These are phyloP conservation scores for Aquilaria sinensis DNA, from an alignment of 345 rosid species.

Conservation along the genomic window DNA sequence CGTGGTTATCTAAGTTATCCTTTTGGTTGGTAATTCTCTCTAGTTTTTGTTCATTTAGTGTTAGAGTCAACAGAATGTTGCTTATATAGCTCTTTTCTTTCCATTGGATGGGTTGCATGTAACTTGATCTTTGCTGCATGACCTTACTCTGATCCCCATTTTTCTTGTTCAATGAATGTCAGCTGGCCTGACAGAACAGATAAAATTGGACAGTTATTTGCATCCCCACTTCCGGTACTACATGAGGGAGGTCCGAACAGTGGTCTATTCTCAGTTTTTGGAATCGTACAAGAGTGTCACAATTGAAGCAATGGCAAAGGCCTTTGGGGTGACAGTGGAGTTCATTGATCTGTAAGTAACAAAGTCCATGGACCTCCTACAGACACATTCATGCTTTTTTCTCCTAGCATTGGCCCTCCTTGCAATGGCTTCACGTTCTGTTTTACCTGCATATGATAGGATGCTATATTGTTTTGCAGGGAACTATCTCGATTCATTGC, in stretches of 20 bases:
- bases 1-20: neutral
- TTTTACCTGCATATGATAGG: neutral
- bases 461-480: slow-evolving; percentile 30
- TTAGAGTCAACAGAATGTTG: neutral
- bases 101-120: no score
- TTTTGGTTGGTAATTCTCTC: neutral
- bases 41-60: neutral
- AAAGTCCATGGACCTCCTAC: slow-evolving; percentile 1
- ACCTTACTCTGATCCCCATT: no score
- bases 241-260: slow-evolving; percentile 96
- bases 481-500: slow-evolving; percentile 96
- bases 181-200: slow-evolving; percentile 86
- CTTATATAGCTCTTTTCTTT: no score
- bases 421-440: neutral
- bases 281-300: slow-evolving; percentile 98
- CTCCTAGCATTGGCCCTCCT: neutral
- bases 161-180: slow-evolving; percentile 1
- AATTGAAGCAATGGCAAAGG: slow-evolving; percentile 95
- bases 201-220: slow-evolving; percentile 83
- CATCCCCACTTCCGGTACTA: slow-evolving; percentile 93
- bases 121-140: no score
- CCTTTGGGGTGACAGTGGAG: slow-evolving; percentile 90
- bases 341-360: slow-evolving; percentile 88
- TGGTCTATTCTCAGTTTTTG: slow-evolving; percentile 90
- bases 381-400: neutral